These are phyloP conservation scores for Metarhizium robertsii DNA, from an alignment of 2,329 filamentous ascomycete species.

Conservation along the genomic window DNA sequence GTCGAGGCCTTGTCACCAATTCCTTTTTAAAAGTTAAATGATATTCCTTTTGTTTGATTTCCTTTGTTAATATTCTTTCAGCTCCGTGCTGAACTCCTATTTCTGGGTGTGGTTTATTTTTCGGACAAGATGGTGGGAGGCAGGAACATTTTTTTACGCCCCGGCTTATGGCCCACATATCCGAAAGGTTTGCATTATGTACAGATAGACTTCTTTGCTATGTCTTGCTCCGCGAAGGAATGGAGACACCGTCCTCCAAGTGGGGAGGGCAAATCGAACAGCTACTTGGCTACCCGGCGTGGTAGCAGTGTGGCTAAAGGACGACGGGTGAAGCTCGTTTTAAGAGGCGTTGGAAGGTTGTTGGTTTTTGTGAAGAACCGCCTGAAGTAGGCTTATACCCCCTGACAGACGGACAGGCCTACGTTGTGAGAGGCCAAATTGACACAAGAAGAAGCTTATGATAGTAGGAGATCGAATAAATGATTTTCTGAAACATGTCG, in stretches of 20 bases:
- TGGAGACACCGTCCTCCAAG: conserved; percentile 20
- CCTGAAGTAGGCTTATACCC: conserved; percentile 27
- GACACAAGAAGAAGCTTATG: conserved; percentile 23
- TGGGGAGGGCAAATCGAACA: conserved; percentile 12
- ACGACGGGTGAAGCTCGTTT: neutral
- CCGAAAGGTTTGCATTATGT: conserved; percentile 23
- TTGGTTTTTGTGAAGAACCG: conserved; percentile 27
- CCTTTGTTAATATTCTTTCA: conserved; percentile 2
- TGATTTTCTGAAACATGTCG: conserved; percentile 4
- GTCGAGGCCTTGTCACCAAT: neutral
- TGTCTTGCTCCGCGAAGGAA: conserved; percentile 22
- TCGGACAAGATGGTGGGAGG: conserved; percentile 4
- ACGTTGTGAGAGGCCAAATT: conserved; percentile 24
- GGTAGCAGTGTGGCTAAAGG: conserved; percentile 1
- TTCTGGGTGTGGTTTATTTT: conserved; percentile 4
- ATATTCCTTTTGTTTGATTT: conserved; percentile 18
- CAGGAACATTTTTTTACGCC: conserved; percentile 1
- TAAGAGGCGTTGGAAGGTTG: conserved; percentile 30
- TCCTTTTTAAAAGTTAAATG: conserved; percentile 2
- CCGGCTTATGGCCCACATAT: conserved; percentile 1
- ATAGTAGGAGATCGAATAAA: conserved; percentile 26
- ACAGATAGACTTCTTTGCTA: conserved; percentile 33
- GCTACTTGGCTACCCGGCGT: conserved; percentile 2
- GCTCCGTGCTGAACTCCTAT: neutral
- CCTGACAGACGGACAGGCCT: conserved; percentile 16